phyloP scores from a whole-genome alignment of 441 rosid genomes.

The Gossypium aridum region DNA sequence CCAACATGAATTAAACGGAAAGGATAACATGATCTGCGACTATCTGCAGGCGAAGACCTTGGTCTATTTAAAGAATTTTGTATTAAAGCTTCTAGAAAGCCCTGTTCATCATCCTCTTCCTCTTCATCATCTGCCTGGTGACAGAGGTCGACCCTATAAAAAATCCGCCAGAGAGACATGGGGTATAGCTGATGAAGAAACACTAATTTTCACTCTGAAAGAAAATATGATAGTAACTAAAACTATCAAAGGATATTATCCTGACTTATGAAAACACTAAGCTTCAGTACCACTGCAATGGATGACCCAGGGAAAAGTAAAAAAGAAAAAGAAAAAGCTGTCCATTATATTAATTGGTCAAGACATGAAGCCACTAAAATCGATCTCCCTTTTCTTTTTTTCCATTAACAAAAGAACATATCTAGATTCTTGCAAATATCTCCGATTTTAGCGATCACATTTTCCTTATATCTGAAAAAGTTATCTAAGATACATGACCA shows the following conservation, averaged over 20 bases:
- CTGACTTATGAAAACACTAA: not conserved
- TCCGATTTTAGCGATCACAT: not conserved
- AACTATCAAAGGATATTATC: not conserved
- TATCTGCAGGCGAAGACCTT: constrained; percentile 26
- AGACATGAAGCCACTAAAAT: not conserved
- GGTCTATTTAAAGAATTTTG: constrained; percentile 31
- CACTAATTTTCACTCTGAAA: constrained; percentile 6
- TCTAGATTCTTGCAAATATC: not conserved
- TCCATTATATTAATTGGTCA: not conserved
- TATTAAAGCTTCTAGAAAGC: constrained; percentile 48
- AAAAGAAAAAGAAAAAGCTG: not conserved
- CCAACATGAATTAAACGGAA: constrained; percentile 46
- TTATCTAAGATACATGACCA: not conserved
- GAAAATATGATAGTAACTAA: constrained; percentile 9
- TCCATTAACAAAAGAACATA: not conserved
- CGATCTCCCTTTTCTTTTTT: not conserved
- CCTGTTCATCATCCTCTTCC: constrained; percentile 69
- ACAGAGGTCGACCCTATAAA: constrained; percentile 49
- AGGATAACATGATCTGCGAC: constrained; percentile 40
- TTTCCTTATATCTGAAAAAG: not conserved
- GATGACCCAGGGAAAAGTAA: constrained; percentile 3
- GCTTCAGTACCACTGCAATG: not conserved
- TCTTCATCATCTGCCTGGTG: constrained; percentile 55
- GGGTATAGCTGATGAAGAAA: constrained; percentile 11
- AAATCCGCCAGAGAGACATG: constrained; percentile 14